phyloP scores from a whole-genome alignment of 1,139 yeast genomes.

The Blastobotrys niveus region DNA sequence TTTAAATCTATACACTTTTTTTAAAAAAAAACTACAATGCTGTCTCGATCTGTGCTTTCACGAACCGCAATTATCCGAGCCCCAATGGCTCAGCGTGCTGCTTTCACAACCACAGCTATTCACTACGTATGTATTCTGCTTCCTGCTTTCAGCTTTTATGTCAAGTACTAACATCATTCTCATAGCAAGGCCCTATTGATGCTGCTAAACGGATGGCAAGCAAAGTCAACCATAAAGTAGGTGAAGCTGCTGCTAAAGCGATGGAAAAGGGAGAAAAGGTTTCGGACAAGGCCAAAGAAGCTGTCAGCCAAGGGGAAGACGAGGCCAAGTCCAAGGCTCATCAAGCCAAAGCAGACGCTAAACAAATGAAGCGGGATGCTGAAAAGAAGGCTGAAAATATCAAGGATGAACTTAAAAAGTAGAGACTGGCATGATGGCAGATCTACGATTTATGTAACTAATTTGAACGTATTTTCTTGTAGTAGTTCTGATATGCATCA shows the following conservation, averaged over 20 bases:
- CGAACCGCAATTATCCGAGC: background rate
- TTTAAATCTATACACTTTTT: too few relatives aligned
- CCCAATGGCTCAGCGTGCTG: background rate
- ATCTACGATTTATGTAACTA: too few relatives aligned
- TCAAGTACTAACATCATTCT: background rate
- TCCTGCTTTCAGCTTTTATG: background rate
- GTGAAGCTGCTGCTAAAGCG: slow-evolving; percentile 20
- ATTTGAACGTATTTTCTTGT: too few relatives aligned
- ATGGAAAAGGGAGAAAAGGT: slow-evolving; percentile 20
- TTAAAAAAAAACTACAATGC: background rate
- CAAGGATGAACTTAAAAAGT: background rate
- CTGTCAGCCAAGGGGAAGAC: background rate
- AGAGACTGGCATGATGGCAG: too few relatives aligned
- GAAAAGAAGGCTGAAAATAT: slow-evolving; percentile 1
- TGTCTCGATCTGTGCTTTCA: background rate
- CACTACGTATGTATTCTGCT: background rate
- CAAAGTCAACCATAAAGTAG: slow-evolving; percentile 18
- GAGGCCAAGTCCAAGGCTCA: slow-evolving; percentile 7
- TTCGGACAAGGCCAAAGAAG: slow-evolving; percentile 14
- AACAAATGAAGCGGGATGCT: background rate
- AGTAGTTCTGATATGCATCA: too few relatives aligned
- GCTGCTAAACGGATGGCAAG: slow-evolving; percentile 19
- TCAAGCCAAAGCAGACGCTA: slow-evolving; percentile 6
- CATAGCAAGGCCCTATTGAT: slow-evolving; percentile 9
- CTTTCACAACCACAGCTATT: background rate